These are phyloP conservation scores for Pyrenophora graminea DNA, from an alignment of 2,329 filamentous ascomycete species.

Conservation along the genomic window DNA sequence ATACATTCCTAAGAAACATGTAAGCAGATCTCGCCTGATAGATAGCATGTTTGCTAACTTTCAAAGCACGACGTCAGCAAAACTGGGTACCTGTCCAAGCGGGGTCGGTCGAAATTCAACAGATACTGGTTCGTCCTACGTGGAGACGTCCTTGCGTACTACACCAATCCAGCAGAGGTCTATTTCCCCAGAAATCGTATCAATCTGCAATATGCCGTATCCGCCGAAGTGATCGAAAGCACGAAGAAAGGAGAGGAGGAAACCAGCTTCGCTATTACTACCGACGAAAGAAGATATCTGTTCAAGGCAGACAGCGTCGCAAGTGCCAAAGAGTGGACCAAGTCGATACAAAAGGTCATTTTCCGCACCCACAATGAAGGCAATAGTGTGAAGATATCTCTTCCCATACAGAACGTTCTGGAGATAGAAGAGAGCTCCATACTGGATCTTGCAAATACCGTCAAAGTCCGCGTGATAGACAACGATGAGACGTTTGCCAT, in stretches of 20 bases:
- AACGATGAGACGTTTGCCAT: conserved; percentile 93
- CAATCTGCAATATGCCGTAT: conserved; percentile 88
- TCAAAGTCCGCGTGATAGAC: conserved; percentile 90
- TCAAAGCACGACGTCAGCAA: conserved; percentile 64
- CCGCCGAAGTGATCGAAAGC: conserved; percentile 71
- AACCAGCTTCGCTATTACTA: conserved; percentile 78
- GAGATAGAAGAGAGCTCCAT: conserved; percentile 92
- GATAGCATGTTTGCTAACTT: conserved; percentile 21
- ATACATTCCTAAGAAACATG: conserved; percentile 90
- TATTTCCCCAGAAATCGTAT: conserved; percentile 94
- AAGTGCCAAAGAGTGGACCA: conserved; percentile 96
- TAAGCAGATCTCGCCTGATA: conserved; percentile 51
- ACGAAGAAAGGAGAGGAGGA: conserved; percentile 73
- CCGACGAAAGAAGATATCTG: conserved; percentile 79
- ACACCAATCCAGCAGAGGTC: conserved; percentile 76
- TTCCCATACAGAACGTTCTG: conserved; percentile 85
- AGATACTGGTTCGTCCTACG: conserved; percentile 94
- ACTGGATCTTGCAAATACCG: conserved; percentile 88
- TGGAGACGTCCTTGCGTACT: conserved; percentile 90
- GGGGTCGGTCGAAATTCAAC: conserved; percentile 85
- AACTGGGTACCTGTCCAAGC: conserved; percentile 86
- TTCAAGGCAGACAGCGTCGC: conserved; percentile 86
- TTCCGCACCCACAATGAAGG: conserved; percentile 96
- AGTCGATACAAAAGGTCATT: conserved; percentile 89
- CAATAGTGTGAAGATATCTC: conserved; percentile 92